Evolutionary conservation across 2,329 filamentous ascomycete genomes (phyloP).

Genomic region (Samsoniella hepiali): DNA sequence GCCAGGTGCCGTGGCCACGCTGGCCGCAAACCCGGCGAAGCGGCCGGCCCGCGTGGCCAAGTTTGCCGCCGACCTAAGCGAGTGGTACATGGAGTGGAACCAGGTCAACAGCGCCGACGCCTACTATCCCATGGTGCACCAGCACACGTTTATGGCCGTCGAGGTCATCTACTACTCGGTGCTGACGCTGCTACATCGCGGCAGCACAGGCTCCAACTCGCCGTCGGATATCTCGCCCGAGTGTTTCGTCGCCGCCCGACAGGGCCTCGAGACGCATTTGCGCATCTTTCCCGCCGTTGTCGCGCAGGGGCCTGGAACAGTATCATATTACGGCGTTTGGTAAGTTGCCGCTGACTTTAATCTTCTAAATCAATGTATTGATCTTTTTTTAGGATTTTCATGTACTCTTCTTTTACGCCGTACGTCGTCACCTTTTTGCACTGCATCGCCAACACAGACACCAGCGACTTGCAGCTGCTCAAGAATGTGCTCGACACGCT

Average conservation of each 20-base stretch:
- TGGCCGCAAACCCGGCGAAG: background rate
- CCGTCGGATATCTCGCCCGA: conserved; percentile 20
- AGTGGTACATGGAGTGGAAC: conserved; percentile 21
- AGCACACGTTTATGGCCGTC: conserved; percentile 20
- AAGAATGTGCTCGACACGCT: conserved; percentile 16
- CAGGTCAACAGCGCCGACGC: conserved; percentile 20
- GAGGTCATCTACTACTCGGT: conserved; percentile 25
- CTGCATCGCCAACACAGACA: conserved; percentile 20
- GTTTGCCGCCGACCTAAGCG: conserved; percentile 17
- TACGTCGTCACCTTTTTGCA: conserved; percentile 25
- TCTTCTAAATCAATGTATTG: background rate
- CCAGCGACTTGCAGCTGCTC: conserved; percentile 18
- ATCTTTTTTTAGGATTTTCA: conserved; percentile 21
- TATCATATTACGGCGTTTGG: conserved; percentile 24
- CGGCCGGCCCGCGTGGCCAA: conserved; percentile 6
- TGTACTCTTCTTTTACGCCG: conserved; percentile 25
- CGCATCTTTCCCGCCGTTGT: conserved; percentile 20
- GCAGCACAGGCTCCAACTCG: conserved; percentile 19
- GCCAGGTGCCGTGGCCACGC: background rate
- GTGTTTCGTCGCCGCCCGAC: conserved; percentile 22
- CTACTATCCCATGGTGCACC: conserved; percentile 20
- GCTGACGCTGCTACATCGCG: conserved; percentile 22
- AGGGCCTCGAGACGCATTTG: conserved; percentile 21
- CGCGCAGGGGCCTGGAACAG: conserved; percentile 17
- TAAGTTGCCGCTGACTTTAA: background rate